These are phyloP conservation scores for Gracilaria caudata DNA, from an alignment of 23 red algal species.

Conservation along the genomic window DNA sequence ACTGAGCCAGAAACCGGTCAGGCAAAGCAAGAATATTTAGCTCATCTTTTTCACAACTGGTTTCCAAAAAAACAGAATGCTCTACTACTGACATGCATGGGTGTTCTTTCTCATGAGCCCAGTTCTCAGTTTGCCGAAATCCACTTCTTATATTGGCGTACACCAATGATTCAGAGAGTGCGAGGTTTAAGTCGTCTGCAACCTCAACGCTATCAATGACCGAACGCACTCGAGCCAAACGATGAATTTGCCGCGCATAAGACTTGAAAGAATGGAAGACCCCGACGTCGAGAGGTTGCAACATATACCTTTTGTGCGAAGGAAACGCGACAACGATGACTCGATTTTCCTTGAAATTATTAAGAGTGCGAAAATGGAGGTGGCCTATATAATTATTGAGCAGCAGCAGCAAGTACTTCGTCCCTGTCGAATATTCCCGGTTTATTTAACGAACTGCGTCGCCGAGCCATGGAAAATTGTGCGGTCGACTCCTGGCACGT, in stretches of 20 bases:
- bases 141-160: neutral
- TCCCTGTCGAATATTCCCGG: neutral
- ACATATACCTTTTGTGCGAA: constrained; percentile 1
- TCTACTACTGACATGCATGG: neutral
- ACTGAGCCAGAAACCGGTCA: neutral
- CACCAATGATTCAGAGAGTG: neutral
- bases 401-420: constrained; percentile 15
- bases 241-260: neutral
- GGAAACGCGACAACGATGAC: constrained; percentile 1
- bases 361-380: neutral
- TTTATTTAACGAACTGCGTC: neutral
- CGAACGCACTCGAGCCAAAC: neutral
- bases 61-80: neutral
- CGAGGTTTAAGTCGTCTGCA: neutral
- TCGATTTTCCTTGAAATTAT: neutral
- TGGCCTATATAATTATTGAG: constrained; percentile 9
- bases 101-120: neutral
- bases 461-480: constrained; percentile 26
- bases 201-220: neutral
- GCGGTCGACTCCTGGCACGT: constrained; percentile 22
- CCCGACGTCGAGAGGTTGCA: constrained; percentile 26
- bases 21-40: neutral
- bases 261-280: constrained; percentile 32
- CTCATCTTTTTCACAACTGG: neutral
- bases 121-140: neutral